Base-by-base conservation (phyloP, 1,284 basidiomycete genomes). In the Sanghuangporus baumii region DNA sequence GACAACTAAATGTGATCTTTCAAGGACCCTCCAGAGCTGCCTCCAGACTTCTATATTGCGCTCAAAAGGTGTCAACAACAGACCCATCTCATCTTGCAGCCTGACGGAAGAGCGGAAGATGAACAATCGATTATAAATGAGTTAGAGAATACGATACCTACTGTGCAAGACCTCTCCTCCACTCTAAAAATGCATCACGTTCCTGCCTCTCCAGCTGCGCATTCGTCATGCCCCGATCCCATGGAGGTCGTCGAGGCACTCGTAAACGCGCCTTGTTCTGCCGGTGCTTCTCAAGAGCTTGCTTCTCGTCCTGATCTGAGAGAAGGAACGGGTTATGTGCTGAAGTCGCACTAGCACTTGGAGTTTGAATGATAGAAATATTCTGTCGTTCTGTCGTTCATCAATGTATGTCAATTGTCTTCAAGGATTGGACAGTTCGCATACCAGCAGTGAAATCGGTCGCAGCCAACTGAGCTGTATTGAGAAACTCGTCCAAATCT, bases 11-110 rank as follows among this genome's bases (percentile, higher is more conserved):
- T 97, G 94, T 5, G 94, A 96, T 50, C 96, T 86, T 75, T 98
- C 95, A 18, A 97, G 74, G 0, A 98, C 96, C 65, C 95, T 83
- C 95, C 95, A 98, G 3, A 98, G 81, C 71, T 98, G 95, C 56
- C 96, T 81, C 96, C 96, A 98, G 11, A 98, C 93, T 79, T 97
- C 94, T 26, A 98, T 78, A 72, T 98, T 98, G 59, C 96, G 89
- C 73, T 98, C 95, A 70, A 97, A 98, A 0, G 95, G 96, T 0
- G 95, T 98, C 8, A 98, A 77, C 9, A 98, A 82, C 40, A 98
- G 85, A 43, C 85, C 82, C 66, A 91, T 87, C 65, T 83, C 79
- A 66, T 94, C 92, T 73, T 93, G 89, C 26, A 94, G 76, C 60
- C 92, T 93, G 26, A 43, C 46, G 59, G 14, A 59, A 52, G 34